Evolutionary conservation across 768 basidiomycete species (phyloP).

Genomic region (Suillus plorans): DNA sequence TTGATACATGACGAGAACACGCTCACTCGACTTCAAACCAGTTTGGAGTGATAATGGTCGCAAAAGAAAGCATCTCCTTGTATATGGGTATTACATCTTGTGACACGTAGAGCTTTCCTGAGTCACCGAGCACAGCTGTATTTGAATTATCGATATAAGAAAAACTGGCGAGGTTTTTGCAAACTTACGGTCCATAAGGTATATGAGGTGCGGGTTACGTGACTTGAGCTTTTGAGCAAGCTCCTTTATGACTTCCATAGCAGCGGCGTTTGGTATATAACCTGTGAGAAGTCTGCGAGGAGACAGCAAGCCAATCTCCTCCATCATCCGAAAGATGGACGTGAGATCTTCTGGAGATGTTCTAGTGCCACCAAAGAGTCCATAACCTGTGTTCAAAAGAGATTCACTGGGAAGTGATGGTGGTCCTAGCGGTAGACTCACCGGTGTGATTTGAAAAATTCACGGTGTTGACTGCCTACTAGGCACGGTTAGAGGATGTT

Average conservation of each 20-base stretch:
- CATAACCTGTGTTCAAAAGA: conserved; percentile 61
- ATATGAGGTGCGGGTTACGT: conserved; percentile 62
- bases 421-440: conserved; percentile 27
- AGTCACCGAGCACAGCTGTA: conserved; percentile 92
- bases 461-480: conserved; percentile 83
- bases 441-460: conserved; percentile 95
- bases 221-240: conserved; percentile 61
- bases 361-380: conserved; percentile 75
- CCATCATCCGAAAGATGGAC: conserved; percentile 71
- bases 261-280: conserved; percentile 85
- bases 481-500: conserved; percentile 7
- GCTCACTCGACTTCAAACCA: conserved; percentile 95
- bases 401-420: neutral
- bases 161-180: neutral
- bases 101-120: conserved; percentile 86
- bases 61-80: conserved; percentile 71
- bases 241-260: conserved; percentile 63
- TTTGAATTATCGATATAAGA: neutral
- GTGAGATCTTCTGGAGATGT: conserved; percentile 77
- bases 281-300: conserved; percentile 83
- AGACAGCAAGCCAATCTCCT: conserved; percentile 69
- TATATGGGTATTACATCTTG: conserved; percentile 87
- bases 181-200: conserved; percentile 87
- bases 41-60: conserved; percentile 95
- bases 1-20: neutral